These are phyloP conservation scores for Yamadazyma sp. DNA, from an alignment of 805 yeast species.

Conservation along the genomic window DNA sequence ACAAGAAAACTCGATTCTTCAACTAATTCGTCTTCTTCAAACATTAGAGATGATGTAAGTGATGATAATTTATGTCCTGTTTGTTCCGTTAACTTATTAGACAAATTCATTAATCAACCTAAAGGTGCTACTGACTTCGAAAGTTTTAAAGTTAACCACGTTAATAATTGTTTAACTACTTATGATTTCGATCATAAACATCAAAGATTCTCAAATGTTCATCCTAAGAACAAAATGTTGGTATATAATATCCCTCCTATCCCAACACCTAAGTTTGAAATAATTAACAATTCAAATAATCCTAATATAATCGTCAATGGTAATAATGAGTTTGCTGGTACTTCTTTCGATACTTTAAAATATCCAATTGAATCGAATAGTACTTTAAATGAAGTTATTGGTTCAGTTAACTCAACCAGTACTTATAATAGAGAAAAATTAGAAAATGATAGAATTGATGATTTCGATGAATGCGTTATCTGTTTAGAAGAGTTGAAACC, in stretches of 20 bases:
- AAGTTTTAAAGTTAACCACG: constrained; percentile 58
- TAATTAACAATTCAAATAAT: constrained; percentile 27
- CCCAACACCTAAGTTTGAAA: constrained; percentile 37
- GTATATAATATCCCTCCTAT: constrained; percentile 62
- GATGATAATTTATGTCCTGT: constrained; percentile 41
- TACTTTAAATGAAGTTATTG: constrained; percentile 10
- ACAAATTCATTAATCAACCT: constrained; percentile 17
- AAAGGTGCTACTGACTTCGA: constrained; percentile 20
- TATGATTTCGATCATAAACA: constrained; percentile 61
- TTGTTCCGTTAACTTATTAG: constrained; percentile 31
- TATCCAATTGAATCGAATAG: not conserved
- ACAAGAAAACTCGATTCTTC: constrained; percentile 19
- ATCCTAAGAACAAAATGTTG: constrained; percentile 73
- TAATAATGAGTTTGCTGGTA: constrained; percentile 18
- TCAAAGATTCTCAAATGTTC: constrained; percentile 33
- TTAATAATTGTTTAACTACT: constrained; percentile 69
- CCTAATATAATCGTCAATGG: too few relatives aligned
- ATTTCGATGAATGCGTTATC: constrained; percentile 80
- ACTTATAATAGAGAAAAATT: constrained; percentile 14
- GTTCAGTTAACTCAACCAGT: constrained; percentile 20
- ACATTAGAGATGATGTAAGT: constrained; percentile 19
- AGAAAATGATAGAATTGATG: constrained; percentile 13
- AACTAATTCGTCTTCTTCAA: constrained; percentile 14
- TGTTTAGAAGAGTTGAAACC: constrained; percentile 86
- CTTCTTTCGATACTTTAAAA: constrained; percentile 4